A percentile compares a stretch with the other conserved stretches of the same genome.
These are phyloP conservation scores for Neonectria ditissima DNA, from an alignment of 2,329 filamentous ascomycete genomes.

Conservation along the genomic window DNA sequence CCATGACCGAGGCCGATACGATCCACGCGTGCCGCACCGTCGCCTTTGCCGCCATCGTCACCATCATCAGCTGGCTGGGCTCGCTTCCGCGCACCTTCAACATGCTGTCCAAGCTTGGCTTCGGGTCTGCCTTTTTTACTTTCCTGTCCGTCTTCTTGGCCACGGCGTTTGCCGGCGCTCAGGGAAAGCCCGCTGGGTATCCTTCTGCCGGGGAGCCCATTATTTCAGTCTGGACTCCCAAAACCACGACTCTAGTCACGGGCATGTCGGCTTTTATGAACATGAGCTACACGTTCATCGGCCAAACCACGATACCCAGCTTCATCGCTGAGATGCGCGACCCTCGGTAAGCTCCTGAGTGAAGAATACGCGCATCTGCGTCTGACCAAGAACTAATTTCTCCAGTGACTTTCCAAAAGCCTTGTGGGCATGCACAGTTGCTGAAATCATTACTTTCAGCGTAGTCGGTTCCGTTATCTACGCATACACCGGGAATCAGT, in stretches of 20 bases:
- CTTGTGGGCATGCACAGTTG: constrained; percentile 88
- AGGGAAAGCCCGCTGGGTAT: constrained; percentile 79
- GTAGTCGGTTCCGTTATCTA: constrained; percentile 85
- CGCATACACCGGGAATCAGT: constrained; percentile 86
- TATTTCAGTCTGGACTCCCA: constrained; percentile 75
- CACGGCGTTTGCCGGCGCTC: constrained; percentile 82
- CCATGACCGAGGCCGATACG: constrained; percentile 78
- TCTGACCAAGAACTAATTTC: not conserved
- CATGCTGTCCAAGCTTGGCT: constrained; percentile 82
- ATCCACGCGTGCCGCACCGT: constrained; percentile 79
- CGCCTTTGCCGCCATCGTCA: constrained; percentile 79
- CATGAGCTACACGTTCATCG: constrained; percentile 96
- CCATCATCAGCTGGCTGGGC: constrained; percentile 79
- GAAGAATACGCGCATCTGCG: too few species aligned
- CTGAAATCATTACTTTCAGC: constrained; percentile 86
- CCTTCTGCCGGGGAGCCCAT: constrained; percentile 70
- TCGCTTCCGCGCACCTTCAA: constrained; percentile 89
- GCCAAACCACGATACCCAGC: constrained; percentile 91
- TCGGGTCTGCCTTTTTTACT: constrained; percentile 85
- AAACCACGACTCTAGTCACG: constrained; percentile 82
- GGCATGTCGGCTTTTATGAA: constrained; percentile 93
- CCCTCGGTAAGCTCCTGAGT: constrained; percentile 53
- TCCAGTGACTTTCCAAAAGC: constrained; percentile 88
- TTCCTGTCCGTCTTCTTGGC: constrained; percentile 90
- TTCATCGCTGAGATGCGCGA: constrained; percentile 95